phyloP scores from a whole-genome alignment of 495 filamentous ascomycete genomes.

The Talaromyces thailandensis region DNA sequence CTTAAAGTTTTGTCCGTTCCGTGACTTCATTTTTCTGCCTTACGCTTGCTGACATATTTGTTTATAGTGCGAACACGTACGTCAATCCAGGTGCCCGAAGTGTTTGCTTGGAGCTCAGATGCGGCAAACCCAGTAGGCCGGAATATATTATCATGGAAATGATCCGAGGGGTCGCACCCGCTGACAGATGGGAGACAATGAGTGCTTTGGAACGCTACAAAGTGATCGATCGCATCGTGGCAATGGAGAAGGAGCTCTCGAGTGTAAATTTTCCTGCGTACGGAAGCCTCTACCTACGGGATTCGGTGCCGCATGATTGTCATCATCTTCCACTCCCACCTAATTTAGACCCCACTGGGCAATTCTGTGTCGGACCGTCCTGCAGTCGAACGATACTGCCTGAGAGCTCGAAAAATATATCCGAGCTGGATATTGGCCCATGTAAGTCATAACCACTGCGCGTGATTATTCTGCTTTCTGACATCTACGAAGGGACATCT shows the following conservation, averaged over 20 bases:
- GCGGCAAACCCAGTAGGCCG: slow-evolving; percentile 20
- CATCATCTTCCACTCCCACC: slow-evolving; percentile 7
- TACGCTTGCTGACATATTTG: too few species aligned
- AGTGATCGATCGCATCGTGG: slow-evolving; percentile 18
- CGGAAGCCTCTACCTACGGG: slow-evolving; percentile 17
- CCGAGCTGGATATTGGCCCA: slow-evolving; percentile 8
- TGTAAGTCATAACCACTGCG: slow-evolving; percentile 8
- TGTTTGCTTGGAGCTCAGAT: slow-evolving; percentile 19
- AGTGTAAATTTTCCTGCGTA: slow-evolving; percentile 15
- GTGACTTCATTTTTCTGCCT: not conserved
- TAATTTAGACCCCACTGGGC: slow-evolving; percentile 10
- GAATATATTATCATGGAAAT: slow-evolving; percentile 30
- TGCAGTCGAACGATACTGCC: slow-evolving; percentile 10
- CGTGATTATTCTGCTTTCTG: slow-evolving; percentile 7
- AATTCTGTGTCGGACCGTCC: slow-evolving; percentile 13
- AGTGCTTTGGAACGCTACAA: slow-evolving; percentile 11
- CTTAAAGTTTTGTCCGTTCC: slow-evolving; percentile 22
- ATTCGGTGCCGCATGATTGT: slow-evolving; percentile 7
- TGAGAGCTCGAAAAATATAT: slow-evolving; percentile 2
- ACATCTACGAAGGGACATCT: slow-evolving; percentile 6
- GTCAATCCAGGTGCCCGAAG: slow-evolving; percentile 19
- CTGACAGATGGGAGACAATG: slow-evolving; percentile 16
- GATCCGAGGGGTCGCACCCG: slow-evolving; percentile 13
- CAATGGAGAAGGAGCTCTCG: slow-evolving; percentile 18
- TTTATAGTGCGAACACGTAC: slow-evolving; percentile 14